Evolutionary conservation across 108 stramenopile genomes (phyloP).

Genomic region (Fragilaria crotonensis): DNA sequence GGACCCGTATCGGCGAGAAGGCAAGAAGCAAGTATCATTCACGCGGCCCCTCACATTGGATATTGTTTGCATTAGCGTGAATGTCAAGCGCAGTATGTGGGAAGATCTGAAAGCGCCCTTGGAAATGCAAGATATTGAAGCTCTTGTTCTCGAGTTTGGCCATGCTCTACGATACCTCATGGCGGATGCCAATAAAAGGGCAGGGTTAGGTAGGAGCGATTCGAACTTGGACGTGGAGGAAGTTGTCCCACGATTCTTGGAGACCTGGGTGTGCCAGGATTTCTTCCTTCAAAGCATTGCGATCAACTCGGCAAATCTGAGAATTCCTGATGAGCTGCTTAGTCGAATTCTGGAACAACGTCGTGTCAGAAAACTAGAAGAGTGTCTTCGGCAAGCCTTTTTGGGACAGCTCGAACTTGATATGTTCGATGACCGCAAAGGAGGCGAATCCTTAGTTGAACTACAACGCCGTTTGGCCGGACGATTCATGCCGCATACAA

Average conservation of each 20-base stretch:
- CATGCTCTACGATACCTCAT: slow-evolving; percentile 5
- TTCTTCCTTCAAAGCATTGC: neutral
- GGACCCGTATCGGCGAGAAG: slow-evolving; percentile 3
- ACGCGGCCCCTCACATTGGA: neutral
- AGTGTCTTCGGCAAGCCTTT: slow-evolving; percentile 2
- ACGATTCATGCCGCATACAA: neutral
- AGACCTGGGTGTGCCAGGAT: slow-evolving; percentile 7
- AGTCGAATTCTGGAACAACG: neutral
- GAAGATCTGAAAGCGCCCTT: slow-evolving; percentile 3
- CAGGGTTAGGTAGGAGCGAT: neutral
- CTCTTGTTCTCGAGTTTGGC: slow-evolving; percentile 10
- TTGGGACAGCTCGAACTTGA: slow-evolving; percentile 8
- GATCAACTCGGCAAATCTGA: neutral
- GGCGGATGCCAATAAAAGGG: neutral
- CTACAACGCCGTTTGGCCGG: slow-evolving; percentile 4
- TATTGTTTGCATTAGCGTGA: neutral
- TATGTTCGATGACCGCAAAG: neutral
- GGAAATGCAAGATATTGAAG: neutral
- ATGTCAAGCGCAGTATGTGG: slow-evolving; percentile 4
- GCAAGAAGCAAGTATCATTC: neutral
- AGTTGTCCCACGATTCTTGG: slow-evolving; percentile 9
- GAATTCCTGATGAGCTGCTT: slow-evolving; percentile 1
- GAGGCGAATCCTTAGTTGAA: slow-evolving; percentile 2
- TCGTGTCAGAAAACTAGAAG: neutral
- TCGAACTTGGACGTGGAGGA: slow-evolving; percentile 2